Evolutionary conservation across 345 rosid species (phyloP), one percentile per base, ranked within the genome.

Genomic region (Mallotus nudiflorus): DNA sequence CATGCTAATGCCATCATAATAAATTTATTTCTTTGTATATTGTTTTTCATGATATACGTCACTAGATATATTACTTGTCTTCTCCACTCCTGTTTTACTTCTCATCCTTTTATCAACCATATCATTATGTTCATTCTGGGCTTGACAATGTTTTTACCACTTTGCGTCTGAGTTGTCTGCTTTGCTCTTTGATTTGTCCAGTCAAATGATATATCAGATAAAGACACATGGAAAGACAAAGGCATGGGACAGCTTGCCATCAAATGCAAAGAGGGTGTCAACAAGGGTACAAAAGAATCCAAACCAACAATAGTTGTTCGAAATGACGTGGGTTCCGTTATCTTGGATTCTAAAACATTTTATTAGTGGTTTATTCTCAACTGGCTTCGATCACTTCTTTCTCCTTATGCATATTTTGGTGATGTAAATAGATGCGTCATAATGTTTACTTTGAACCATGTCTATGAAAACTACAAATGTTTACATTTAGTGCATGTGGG

Each of bases 151-250:
- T 9, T 65, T 16, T 9, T 37, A 18, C 14, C 68, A 48, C 12
- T 27, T 50, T 48, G 56, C 46, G 48, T 19, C 42, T n/a, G n/a
- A 35, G 18, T 14, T 39, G 6, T 70, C 31, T 20, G 48, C 46
- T 65, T 67, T 60, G 22, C 42, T 31, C 69, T 49, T 54, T 75
- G 29, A 33, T 68, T 11, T 83, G 71, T 71, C 62, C 83, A 92
- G 97, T 82, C 97, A 73, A 87, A 70, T 69, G 94, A 95, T 79
- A 86, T 87, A 42, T 75, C 79, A n/a, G 98, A 87, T 75, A 88
- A 85, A 84, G 91, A 87, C 68, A 39, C 93, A 6, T 95, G 99
- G 99, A 95, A 90, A 80, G 99, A 95, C 74, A 90, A 82, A 85
- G 99, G 99, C 74, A 78, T 91, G 13, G 99, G 99, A 53, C 89